phyloP scores from a whole-genome alignment of 139 green algal species.

The Medakamo hakoo region DNA sequence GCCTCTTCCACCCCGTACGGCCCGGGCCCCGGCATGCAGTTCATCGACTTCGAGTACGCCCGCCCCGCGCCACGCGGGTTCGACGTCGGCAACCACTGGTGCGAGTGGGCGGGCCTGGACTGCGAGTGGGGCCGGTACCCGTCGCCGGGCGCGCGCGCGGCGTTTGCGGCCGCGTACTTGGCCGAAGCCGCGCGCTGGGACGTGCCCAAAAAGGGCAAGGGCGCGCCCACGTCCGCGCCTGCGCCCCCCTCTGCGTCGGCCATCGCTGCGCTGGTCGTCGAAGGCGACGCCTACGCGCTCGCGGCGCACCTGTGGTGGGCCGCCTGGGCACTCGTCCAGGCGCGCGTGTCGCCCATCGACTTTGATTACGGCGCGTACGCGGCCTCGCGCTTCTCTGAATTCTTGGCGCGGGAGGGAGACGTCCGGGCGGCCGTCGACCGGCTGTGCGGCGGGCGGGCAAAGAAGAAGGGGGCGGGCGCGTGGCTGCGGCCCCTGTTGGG shows the following conservation, averaged over 20 bases:
- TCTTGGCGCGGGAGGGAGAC: constrained; percentile 33
- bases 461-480: no score
- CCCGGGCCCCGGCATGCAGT: constrained; percentile 8
- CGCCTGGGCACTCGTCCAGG: constrained; percentile 49
- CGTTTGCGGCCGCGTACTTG: not conserved
- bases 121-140: constrained; percentile 61
- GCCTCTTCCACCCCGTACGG: constrained; percentile 17
- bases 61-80: constrained; percentile 54
- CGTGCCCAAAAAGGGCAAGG: constrained; percentile 1
- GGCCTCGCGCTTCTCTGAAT: constrained; percentile 44
- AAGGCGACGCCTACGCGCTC: constrained; percentile 66
- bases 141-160: no score
- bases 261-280: constrained; percentile 15
- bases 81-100: constrained; percentile 91
- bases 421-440: constrained; percentile 29
- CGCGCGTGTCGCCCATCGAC: constrained; percentile 57
- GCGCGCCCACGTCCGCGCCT: no score
- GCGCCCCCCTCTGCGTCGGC: not conserved
- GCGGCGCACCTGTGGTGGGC: constrained; percentile 86
- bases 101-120: constrained; percentile 90
- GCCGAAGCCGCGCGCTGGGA: not conserved
- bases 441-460: no score
- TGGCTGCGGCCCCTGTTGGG: no score
- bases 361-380: constrained; percentile 79
- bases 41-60: constrained; percentile 97